These are phyloP conservation scores for Boechera stricta DNA, from an alignment of 345 rosid genomes.

Conservation along the genomic window DNA sequence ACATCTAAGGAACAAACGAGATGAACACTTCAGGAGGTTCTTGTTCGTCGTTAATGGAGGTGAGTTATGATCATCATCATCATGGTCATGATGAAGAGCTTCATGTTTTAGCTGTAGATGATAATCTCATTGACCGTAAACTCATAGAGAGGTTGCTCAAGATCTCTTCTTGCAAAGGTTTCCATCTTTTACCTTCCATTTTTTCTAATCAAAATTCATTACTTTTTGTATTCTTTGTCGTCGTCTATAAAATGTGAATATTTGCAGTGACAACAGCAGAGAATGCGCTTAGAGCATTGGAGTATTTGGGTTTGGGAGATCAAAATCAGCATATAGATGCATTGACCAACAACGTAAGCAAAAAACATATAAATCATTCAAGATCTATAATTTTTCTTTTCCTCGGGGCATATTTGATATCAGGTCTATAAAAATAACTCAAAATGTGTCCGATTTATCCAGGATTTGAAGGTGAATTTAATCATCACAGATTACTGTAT, in stretches of 20 bases:
- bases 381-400: neutral
- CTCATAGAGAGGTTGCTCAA: slow-evolving; percentile 68
- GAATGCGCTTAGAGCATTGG: slow-evolving; percentile 77
- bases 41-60: slow-evolving; percentile 44
- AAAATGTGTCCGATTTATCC: neutral
- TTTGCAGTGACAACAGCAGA: slow-evolving; percentile 83
- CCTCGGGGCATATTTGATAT: neutral
- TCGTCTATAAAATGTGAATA: neutral
- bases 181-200: neutral
- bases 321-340: slow-evolving; percentile 44
- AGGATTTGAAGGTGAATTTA: slow-evolving; percentile 71
- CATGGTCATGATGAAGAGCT: slow-evolving; percentile 47
- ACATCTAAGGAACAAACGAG: slow-evolving; percentile 21
- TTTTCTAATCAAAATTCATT: neutral
- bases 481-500: slow-evolving; percentile 91
- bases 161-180: slow-evolving; percentile 79
- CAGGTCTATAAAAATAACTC: slow-evolving; percentile 11
- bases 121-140: slow-evolving; percentile 71
- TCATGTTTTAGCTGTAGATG: slow-evolving; percentile 90
- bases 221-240: neutral
- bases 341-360: slow-evolving; percentile 38
- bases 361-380: neutral
- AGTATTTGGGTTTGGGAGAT: slow-evolving; percentile 69
- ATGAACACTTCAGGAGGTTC: slow-evolving; percentile 40
- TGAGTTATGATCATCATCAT: slow-evolving; percentile 32